A percentile compares a stretch with the other conserved stretches of the same genome.
phyloP scores from a whole-genome alignment of 805 yeast species.

The Pichia californica region DNA sequence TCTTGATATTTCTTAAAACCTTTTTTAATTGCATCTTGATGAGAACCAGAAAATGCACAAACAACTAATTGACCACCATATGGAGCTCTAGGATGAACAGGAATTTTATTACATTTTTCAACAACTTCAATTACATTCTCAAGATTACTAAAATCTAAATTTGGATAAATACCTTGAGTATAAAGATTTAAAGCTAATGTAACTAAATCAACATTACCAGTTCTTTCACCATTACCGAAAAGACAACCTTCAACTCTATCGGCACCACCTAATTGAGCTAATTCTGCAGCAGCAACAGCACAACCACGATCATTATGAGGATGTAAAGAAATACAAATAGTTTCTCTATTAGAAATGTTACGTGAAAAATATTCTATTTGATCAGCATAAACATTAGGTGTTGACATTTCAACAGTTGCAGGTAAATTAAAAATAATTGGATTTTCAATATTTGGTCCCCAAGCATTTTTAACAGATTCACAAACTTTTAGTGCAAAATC shows the following conservation, averaged over 20 bases:
- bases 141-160: constrained; percentile 65
- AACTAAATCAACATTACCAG: constrained; percentile 80
- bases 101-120: constrained; percentile 76
- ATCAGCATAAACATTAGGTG: constrained; percentile 80
- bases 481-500: constrained; percentile 61
- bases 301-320: constrained; percentile 85
- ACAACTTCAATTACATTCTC: constrained; percentile 61
- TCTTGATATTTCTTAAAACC: constrained; percentile 53
- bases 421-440: constrained; percentile 79
- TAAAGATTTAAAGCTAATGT: constrained; percentile 71
- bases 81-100: constrained; percentile 73
- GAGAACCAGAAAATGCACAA: constrained; percentile 81
- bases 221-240: constrained; percentile 83
- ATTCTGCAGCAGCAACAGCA: constrained; percentile 84
- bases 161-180: constrained; percentile 71
- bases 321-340: constrained; percentile 68
- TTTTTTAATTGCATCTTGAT: constrained; percentile 83
- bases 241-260: constrained; percentile 83
- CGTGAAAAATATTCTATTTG: constrained; percentile 71
- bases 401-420: constrained; percentile 77
- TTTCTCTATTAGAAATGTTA: constrained; percentile 58
- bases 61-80: constrained; percentile 80
- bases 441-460: constrained; percentile 59
- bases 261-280: constrained; percentile 81
- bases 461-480: constrained; percentile 68